Evolutionary conservation across 1,284 basidiomycete species (phyloP).

Genomic region (Leccinum fuscescens): DNA sequence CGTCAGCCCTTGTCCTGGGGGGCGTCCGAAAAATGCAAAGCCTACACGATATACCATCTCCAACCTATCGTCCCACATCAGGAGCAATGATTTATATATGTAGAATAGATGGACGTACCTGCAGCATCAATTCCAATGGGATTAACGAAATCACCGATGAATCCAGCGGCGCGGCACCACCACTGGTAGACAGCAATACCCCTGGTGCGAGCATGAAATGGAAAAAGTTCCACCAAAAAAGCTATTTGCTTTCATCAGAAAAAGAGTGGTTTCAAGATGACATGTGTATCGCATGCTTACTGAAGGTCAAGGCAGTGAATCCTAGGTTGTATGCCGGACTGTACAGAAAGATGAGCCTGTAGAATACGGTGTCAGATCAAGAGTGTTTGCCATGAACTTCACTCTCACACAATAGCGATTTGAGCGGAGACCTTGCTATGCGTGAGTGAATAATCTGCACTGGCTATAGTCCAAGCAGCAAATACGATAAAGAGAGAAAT

Average conservation of each 20-base stretch:
- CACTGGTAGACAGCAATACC: constrained; percentile 17
- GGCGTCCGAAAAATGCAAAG: not conserved
- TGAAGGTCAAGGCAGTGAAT: constrained; percentile 3
- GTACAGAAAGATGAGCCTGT: constrained; percentile 15
- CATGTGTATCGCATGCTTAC: not conserved
- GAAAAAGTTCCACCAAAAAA: constrained; percentile 28
- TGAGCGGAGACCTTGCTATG: constrained; percentile 1
- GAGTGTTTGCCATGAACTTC: not conserved
- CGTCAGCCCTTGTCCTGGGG: not conserved
- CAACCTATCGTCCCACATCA: not conserved
- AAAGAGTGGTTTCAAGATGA: not conserved
- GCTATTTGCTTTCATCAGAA: constrained; percentile 7
- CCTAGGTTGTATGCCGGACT: constrained; percentile 2
- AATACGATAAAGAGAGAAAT: constrained; percentile 17
- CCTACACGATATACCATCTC: constrained; percentile 9
- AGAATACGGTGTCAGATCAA: not conserved
- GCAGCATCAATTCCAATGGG: not conserved
- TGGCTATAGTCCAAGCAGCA: constrained; percentile 15
- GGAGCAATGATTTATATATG: not conserved
- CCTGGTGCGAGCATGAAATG: constrained; percentile 19
- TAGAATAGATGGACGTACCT: not conserved
- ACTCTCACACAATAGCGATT: constrained; percentile 9
- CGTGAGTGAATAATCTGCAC: constrained; percentile 11
- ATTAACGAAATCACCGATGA: not conserved
- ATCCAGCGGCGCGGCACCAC: not conserved